Conservation (phyloP, 768 basidiomycete genomes). For the Heimioporus sp. region DNA sequence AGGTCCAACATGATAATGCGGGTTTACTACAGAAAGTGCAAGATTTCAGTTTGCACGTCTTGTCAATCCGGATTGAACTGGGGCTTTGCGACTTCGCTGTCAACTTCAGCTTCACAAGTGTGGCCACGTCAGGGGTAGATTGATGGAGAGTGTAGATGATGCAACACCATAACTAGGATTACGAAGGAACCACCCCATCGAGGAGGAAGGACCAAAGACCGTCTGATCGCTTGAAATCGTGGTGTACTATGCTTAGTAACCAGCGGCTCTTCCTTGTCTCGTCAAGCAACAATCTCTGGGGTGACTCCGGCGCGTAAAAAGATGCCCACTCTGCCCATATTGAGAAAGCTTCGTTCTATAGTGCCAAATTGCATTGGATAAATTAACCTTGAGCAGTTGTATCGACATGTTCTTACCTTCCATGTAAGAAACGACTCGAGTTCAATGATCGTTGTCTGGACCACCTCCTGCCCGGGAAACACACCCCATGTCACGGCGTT, state of each 20-base stretch:
- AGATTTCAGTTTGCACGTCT: too few species aligned
- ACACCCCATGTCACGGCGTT: slow-evolving; percentile 99
- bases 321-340: slow-evolving; percentile 96
- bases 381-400: not conserved
- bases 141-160: too few species aligned
- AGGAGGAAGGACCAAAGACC: slow-evolving; percentile 88
- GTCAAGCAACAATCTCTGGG: slow-evolving; percentile 73
- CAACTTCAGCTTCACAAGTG: too few species aligned
- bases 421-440: slow-evolving; percentile 91
- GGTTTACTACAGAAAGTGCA: too few species aligned
- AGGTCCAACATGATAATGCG: too few species aligned
- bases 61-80: too few species aligned
- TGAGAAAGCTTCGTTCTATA: slow-evolving; percentile 91
- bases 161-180: not conserved
- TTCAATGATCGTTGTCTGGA: slow-evolving; percentile 96
- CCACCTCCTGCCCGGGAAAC: slow-evolving; percentile 94
- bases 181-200: slow-evolving; percentile 16
- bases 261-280: slow-evolving; percentile 70
- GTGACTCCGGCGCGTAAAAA: slow-evolving; percentile 75
- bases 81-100: too few species aligned
- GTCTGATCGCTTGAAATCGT: slow-evolving; percentile 79
- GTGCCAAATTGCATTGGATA: slow-evolving; percentile 2
- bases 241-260: slow-evolving; percentile 91
- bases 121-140: too few species aligned
- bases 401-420: slow-evolving; percentile 62